These are phyloP conservation scores for Silene vulgaris DNA, from an alignment of 179 eudicot species.

Conservation along the genomic window DNA sequence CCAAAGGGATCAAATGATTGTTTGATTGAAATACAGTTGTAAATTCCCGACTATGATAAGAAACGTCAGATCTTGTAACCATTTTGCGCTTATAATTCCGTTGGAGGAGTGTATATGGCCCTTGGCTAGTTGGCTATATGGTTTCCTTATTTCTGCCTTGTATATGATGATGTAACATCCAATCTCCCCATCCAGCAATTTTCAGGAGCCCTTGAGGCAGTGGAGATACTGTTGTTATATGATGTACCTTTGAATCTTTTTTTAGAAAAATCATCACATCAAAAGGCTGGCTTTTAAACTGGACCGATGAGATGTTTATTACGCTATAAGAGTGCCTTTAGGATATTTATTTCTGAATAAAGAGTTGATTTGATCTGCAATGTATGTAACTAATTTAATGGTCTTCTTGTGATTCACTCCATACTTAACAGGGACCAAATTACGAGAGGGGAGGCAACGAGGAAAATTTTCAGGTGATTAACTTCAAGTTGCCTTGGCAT, in stretches of 20 bases:
- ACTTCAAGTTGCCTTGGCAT: background rate
- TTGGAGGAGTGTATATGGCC: background rate
- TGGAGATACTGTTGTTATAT: no score
- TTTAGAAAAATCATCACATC: background rate
- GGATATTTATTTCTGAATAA: background rate
- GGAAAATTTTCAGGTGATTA: constrained; percentile 21
- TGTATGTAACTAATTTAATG: constrained; percentile 8
- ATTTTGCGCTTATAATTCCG: background rate
- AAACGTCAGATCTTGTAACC: background rate
- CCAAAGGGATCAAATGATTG: no score
- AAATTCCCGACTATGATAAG: no score
- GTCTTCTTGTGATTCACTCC: background rate
- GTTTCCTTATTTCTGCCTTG: background rate
- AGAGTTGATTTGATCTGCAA: background rate
- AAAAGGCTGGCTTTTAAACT: background rate
- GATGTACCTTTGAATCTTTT: background rate
- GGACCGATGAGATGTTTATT: background rate
- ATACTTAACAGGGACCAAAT: constrained; percentile 16
- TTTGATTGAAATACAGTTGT: no score
- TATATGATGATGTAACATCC: background rate
- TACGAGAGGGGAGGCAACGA: constrained; percentile 17
- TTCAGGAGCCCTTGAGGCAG: no score
- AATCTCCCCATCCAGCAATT: no score
- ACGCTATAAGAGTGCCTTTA: background rate
- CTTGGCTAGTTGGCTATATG: no score